These are phyloP conservation scores for Dendrobium huoshanense DNA, from an alignment of 106 monocot species.

Conservation along the genomic window DNA sequence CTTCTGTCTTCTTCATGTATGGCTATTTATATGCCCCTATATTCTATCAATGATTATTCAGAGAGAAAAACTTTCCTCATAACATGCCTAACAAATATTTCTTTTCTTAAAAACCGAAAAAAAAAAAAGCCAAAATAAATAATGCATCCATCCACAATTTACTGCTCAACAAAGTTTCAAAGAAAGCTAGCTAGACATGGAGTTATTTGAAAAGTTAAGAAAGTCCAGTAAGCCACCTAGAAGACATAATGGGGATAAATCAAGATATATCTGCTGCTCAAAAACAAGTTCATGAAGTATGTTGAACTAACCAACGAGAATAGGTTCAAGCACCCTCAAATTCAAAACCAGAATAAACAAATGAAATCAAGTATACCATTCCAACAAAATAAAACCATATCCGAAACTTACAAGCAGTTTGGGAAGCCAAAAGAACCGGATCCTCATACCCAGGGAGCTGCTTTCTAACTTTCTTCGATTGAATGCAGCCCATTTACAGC, in stretches of 20 bases:
- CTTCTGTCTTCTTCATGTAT: no score
- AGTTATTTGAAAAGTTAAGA: neutral
- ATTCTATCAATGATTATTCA: no score
- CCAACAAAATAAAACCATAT: neutral
- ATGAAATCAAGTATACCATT: neutral
- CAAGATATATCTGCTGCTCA: neutral
- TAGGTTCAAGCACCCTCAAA: neutral
- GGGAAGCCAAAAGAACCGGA: conserved; percentile 66
- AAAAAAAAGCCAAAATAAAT: neutral
- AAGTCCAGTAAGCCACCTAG: neutral
- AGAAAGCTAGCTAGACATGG: neutral
- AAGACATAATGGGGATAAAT: neutral
- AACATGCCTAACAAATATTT: neutral
- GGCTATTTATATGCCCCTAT: no score
- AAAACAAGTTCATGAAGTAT: neutral
- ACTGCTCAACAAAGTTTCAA: neutral
- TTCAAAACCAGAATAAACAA: neutral
- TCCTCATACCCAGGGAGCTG: conserved; percentile 64
- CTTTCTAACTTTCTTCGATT: conserved; percentile 39
- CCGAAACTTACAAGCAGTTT: conserved; percentile 67
- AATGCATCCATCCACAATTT: neutral
- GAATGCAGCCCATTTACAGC: conserved; percentile 76
- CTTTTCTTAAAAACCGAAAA: neutral
- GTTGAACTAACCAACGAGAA: neutral
- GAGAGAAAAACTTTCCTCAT: no score